A percentile compares a stretch with the other conserved stretches of the same genome.
Conservation (phyloP, 163 green algal species). For the Scenedesmus sp. region DNA sequence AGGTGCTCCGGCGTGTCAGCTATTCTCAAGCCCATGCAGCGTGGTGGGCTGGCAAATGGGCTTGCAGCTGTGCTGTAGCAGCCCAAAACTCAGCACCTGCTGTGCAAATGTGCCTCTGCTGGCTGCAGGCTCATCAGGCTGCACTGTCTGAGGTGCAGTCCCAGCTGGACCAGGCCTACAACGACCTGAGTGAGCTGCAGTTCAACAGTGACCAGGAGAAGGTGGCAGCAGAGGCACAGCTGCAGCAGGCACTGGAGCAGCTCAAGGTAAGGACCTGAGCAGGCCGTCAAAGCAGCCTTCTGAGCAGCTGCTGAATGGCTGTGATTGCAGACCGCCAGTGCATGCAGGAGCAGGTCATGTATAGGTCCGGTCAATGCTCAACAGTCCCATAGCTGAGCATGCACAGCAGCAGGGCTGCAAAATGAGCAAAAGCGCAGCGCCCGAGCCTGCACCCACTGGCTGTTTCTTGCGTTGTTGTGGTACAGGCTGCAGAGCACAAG, state of each 20-base stretch:
- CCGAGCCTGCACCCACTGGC: background rate
- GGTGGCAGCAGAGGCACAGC: slow-evolving; percentile 22
- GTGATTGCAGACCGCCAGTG: too few species aligned
- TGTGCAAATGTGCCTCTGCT: background rate
- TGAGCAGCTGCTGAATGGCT: too few species aligned
- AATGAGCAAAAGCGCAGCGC: background rate
- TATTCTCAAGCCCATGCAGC: background rate
- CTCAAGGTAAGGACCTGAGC: slow-evolving; percentile 36
- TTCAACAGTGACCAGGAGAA: slow-evolving; percentile 58
- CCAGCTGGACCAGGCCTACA: slow-evolving; percentile 52
- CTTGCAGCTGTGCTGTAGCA: background rate
- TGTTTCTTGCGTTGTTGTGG: background rate
- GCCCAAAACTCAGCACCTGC: background rate
- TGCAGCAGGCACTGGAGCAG: slow-evolving; percentile 17
- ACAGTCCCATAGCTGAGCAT: background rate
- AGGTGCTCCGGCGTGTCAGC: background rate
- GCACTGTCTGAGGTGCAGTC: slow-evolving; percentile 39
- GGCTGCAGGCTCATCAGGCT: slow-evolving; percentile 30
- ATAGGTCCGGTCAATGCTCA: too few species aligned
- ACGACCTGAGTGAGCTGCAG: slow-evolving; percentile 64
- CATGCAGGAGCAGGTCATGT: too few species aligned
- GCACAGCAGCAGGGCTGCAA: background rate
- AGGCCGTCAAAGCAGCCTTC: background rate
- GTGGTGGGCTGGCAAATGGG: background rate
- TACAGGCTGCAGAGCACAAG: slow-evolving; percentile 30